Evolutionary conservation across 2,329 filamentous ascomycete genomes (phyloP), one percentile per base, ranked within the genome.

Genomic region (Colletotrichum magnum): DNA sequence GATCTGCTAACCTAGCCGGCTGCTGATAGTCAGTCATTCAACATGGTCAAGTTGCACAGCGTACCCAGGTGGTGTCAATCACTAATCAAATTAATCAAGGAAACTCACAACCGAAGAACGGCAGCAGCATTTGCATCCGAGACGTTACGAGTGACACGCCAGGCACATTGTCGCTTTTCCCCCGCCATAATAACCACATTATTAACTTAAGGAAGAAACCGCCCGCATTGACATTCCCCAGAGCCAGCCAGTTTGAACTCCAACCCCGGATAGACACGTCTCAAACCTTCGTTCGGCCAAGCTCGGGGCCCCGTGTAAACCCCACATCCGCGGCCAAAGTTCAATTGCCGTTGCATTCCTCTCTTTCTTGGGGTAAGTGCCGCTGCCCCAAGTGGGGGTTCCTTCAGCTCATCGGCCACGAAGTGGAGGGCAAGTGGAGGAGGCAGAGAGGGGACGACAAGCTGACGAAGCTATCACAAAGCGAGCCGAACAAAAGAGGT

Each of bases 371-470:
- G 65, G 64, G 65, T 58, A 58, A 45, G n/a, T 36, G 18, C 51
- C 26, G 43, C 41, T 28, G 62, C 54, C 58, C 53, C 18, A 64
- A 48, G 65, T 68, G 65, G 65, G 60, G 54, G 64, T 61, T 18
- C 28, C 21, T 13, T 26, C 3, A 7, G 18, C 28, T 54, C 36
- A 21, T 26, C 32, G 36, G 39, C 26, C 32, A 21, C 52, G 5
- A 43, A 43, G 41, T 43, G 41, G 41, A 43, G 41, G 41, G 6
- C 41, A 7, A 43, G 41, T 43, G 41, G 41, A 43, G 41, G 41
- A 43, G 41, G 26, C 13, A 13, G 26, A 54, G 32, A 58, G 48
- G 48, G 28, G 18, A 36, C 7, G 41, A 50, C 28, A n/a, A 39
- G 13, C 41, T 24, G 56, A 57, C 41, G 54, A 63, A 63, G 54